phyloP scores from a whole-genome alignment of 208 protist species.

The Trypanosoma congolense region DNA sequence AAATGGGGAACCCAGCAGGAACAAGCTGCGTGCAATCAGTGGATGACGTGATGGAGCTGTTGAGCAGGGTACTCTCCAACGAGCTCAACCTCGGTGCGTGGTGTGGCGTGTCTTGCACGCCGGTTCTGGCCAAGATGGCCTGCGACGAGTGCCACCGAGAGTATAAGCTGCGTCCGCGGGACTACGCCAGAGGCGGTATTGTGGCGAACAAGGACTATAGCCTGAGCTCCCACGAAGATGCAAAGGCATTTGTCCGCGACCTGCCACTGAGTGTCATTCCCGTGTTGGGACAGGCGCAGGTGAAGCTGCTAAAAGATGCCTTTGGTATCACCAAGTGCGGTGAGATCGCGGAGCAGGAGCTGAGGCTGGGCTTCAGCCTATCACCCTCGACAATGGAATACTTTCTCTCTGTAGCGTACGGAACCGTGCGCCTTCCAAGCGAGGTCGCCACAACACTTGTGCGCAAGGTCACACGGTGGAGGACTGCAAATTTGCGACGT shows the following conservation, averaged over 20 bases:
- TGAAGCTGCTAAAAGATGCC: conserved; percentile 36
- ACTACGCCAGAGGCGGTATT: conserved; percentile 8
- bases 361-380: conserved; percentile 49
- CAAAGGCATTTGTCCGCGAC: conserved; percentile 36
- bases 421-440: conserved; percentile 41
- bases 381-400: conserved; percentile 32
- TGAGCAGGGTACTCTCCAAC: conserved; percentile 8
- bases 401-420: conserved; percentile 40
- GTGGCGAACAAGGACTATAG: conserved; percentile 18
- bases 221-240: conserved; percentile 28
- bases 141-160: conserved; percentile 41
- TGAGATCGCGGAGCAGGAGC: conserved; percentile 31
- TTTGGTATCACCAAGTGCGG: conserved; percentile 58
- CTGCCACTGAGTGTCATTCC: conserved; percentile 57
- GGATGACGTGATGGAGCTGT: conserved; percentile 8
- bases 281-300: conserved; percentile 45
- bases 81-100: conserved; percentile 36
- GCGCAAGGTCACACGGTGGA: conserved; percentile 9
- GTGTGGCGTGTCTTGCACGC: conserved; percentile 56
- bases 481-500: conserved; percentile 23
- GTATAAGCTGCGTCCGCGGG: not conserved
- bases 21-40: not conserved
- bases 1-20: too few species aligned
- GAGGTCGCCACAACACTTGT: conserved; percentile 36
- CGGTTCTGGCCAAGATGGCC: conserved; percentile 79